phyloP scores from a whole-genome alignment of 2,329 filamentous ascomycete species.

The Pseudodiploospora longispora region DNA sequence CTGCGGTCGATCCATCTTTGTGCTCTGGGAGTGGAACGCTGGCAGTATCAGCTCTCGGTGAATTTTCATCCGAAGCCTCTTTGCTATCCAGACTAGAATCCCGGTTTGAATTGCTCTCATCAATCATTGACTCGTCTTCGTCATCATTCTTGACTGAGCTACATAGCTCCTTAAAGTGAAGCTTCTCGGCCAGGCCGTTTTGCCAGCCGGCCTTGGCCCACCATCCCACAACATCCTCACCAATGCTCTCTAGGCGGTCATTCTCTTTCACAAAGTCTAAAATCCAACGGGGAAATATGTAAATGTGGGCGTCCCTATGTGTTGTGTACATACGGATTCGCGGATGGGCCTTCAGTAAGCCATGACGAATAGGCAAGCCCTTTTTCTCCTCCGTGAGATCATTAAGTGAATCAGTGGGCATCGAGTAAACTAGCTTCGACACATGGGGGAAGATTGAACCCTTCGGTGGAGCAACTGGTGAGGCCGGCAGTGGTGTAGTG shows the following conservation, averaged over 20 bases:
- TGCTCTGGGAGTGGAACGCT: neutral
- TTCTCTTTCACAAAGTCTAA: conserved; percentile 76
- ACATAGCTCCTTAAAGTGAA: conserved; percentile 60
- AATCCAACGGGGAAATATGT: conserved; percentile 88
- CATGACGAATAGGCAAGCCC: conserved; percentile 65
- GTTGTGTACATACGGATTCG: conserved; percentile 73
- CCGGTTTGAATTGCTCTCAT: conserved; percentile 19
- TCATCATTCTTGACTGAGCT: conserved; percentile 29
- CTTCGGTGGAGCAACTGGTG: conserved; percentile 36
- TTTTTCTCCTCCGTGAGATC: conserved; percentile 73
- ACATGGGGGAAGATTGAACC: conserved; percentile 60
- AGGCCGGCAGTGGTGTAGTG: conserved; percentile 57
- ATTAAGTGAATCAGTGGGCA: conserved; percentile 82
- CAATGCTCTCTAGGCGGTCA: conserved; percentile 76
- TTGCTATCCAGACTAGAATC: conserved; percentile 15
- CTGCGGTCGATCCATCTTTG: neutral
- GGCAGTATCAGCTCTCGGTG: neutral
- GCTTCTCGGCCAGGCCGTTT: conserved; percentile 66
- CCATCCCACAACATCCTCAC: conserved; percentile 87
- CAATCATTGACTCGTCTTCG: conserved; percentile 26
- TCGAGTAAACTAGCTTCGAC: conserved; percentile 74
- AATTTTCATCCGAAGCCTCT: neutral
- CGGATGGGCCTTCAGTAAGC: conserved; percentile 65
- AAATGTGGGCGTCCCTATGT: conserved; percentile 87
- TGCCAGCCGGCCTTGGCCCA: conserved; percentile 97